Base-by-base conservation (phyloP, 1,284 basidiomycete species). In the Agaricales sp. region DNA sequence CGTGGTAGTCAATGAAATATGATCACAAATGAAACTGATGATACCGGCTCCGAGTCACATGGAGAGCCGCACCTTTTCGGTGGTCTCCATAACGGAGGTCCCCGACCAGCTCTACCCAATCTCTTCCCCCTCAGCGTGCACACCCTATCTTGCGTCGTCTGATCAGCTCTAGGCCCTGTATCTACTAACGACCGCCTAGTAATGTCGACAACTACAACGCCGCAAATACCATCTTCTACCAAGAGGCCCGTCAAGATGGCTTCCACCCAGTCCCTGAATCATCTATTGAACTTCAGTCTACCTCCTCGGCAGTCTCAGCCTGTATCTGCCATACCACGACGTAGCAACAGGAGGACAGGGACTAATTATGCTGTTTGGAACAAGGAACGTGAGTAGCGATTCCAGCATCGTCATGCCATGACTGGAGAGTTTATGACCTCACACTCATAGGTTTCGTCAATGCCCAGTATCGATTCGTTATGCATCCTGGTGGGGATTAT, bases 401-500 rank as follows among this genome's bases (percentile, higher is more conserved):
- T 45, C 6, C 4, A 4, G 18, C 11, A 4, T 45, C 6, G 26
- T 41, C 30, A 50, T 50, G 38, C 45, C 43, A 30, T 49, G 21
- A 38, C 46, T 48, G 16, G 37, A 41, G 18, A 35, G 38, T 45
- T 25, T 48, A 49, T 53, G 38, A 39, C 49, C 45, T 48, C 49
- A 47, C 51, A 14, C 50, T 45, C 47, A 46, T 56, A 90, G 87
- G 87, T 58, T 96, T 92, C 63, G 82, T 96, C 54, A 94, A 96
- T 67, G 91, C 92, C 8, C 89, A 92, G 62, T 95, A 92, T 68
- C 79, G 92, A 50, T 96, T 96, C 64, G 78, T 96, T 43, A 85
- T 96, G 82, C 91, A 91, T 59, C 93, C 93, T 2, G 80, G 72
- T 43, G 90, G 90, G 38, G 90, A 92, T 59, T 96, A 95, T 62